Evolutionary conservation across 2,329 filamentous ascomycete genomes (phyloP).

Genomic region (Penicillium sp.): DNA sequence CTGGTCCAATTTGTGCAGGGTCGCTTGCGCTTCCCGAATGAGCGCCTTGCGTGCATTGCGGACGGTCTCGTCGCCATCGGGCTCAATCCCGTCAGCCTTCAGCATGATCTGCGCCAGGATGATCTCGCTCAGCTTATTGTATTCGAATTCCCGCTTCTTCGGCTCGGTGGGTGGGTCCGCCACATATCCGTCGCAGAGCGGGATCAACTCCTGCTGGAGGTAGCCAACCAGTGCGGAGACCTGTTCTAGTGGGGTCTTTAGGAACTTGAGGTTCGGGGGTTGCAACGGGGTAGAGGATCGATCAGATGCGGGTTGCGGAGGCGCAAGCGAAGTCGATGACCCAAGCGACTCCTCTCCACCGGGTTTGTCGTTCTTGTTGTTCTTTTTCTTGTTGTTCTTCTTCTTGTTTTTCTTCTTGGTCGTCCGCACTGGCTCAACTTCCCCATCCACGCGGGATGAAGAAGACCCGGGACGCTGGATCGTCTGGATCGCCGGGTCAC

Average conservation of each 20-base stretch:
- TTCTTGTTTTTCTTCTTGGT: conserved; percentile 25
- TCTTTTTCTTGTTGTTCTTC: conserved; percentile 21
- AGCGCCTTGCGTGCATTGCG: conserved; percentile 46
- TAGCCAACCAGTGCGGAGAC: conserved; percentile 36
- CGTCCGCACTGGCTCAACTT: conserved; percentile 18
- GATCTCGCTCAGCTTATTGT: conserved; percentile 42
- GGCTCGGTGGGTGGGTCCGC: conserved; percentile 37
- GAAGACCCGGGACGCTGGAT: conserved; percentile 16
- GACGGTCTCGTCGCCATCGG: conserved; percentile 59
- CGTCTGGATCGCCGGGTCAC: conserved; percentile 6
- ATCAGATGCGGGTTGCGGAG: conserved; percentile 19
- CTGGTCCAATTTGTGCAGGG: conserved; percentile 38
- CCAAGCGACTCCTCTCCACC: conserved; percentile 4
- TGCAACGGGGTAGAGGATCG: conserved; percentile 23
- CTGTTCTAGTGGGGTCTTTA: conserved; percentile 35
- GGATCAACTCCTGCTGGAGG: conserved; percentile 36
- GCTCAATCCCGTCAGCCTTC: conserved; percentile 66
- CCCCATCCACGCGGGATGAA: conserved; percentile 16
- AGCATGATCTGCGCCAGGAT: conserved; percentile 42
- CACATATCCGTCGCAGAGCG: conserved; percentile 38
- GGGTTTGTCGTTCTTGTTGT: conserved; percentile 23
- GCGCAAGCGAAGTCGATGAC: conserved; percentile 10
- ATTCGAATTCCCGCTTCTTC: conserved; percentile 40
- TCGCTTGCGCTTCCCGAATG: conserved; percentile 40
- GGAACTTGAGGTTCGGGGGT: conserved; percentile 33